These are phyloP conservation scores for Cyclotella sp. DNA, from an alignment of 108 stramenopile species.

Conservation along the genomic window DNA sequence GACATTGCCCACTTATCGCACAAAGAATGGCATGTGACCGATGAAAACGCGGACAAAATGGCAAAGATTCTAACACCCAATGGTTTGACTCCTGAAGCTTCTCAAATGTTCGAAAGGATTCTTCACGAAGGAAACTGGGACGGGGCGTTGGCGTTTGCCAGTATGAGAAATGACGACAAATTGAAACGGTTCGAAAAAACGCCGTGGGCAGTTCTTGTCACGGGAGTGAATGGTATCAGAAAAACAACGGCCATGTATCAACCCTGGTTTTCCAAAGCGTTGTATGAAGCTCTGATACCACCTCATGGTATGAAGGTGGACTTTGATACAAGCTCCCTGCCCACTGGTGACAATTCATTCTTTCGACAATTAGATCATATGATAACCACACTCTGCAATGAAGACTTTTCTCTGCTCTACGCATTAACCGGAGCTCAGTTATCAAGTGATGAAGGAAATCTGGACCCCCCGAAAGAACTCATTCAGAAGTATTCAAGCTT, in stretches of 20 bases:
- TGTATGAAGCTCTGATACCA: constrained; percentile 69
- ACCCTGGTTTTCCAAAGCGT: constrained; percentile 74
- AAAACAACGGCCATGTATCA: constrained; percentile 88
- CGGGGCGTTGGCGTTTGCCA: constrained; percentile 53
- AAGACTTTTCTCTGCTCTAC: constrained; percentile 77
- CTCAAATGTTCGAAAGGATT: constrained; percentile 61
- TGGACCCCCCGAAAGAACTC: constrained; percentile 48
- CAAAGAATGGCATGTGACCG: constrained; percentile 75
- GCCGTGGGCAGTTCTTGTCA: constrained; percentile 89
- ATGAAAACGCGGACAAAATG: constrained; percentile 53
- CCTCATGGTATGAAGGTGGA: neutral
- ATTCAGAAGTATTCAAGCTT: constrained; percentile 71
- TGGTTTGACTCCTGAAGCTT: constrained; percentile 27
- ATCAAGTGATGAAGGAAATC: constrained; percentile 23
- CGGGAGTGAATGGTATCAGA: constrained; percentile 90
- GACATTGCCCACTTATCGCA: constrained; percentile 72
- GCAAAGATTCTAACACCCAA: constrained; percentile 39
- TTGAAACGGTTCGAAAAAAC: constrained; percentile 6
- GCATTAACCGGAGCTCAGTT: constrained; percentile 58
- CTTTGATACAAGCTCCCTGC: constrained; percentile 32
- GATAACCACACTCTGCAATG: constrained; percentile 82
- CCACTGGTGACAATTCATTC: constrained; percentile 71
- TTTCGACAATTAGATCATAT: constrained; percentile 93
- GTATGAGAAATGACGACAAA: neutral
- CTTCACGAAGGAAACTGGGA: constrained; percentile 86